Conservation (phyloP, 768 basidiomycete species). For the Cubamyces lactineus region DNA sequence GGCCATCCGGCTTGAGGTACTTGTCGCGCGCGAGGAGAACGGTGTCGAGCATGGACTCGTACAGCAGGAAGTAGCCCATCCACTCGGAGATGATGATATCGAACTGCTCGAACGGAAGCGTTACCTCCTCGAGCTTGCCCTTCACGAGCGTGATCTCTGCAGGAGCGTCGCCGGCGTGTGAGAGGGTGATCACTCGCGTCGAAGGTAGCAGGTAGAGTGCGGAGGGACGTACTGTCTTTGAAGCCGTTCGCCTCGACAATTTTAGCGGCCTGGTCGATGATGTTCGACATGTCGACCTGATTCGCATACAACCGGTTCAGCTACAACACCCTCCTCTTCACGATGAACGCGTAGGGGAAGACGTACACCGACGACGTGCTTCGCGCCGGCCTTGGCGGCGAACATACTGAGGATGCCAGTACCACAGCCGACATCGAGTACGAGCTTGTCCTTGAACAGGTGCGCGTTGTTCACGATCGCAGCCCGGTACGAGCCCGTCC, state of each 20-base stretch:
- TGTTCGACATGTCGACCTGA: constrained; percentile 99
- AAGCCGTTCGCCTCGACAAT: constrained; percentile 97
- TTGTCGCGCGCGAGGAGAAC: constrained; percentile 96
- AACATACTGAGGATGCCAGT: constrained; percentile 99
- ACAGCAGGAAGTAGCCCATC: constrained; percentile 99
- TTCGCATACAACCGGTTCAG: neutral
- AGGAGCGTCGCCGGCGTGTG: neutral
- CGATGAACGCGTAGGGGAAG: neutral
- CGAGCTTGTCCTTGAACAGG: constrained; percentile 95
- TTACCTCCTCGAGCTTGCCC: constrained; percentile 94
- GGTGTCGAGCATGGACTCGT: constrained; percentile 99
- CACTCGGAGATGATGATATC: constrained; percentile 99
- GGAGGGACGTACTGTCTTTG: constrained; percentile 81
- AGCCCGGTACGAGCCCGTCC: constrained; percentile 92
- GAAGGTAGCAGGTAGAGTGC: neutral
- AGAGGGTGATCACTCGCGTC: neutral
- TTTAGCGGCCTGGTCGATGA: constrained; percentile 97
- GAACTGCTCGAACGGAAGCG: constrained; percentile 86
- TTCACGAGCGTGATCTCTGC: constrained; percentile 93
- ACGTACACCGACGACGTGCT: constrained; percentile 89
- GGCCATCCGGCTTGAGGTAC: constrained; percentile 88
- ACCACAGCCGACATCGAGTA: constrained; percentile 97
- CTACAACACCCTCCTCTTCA: neutral
- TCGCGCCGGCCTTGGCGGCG: constrained; percentile 93
- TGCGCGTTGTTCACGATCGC: constrained; percentile 95